Conservation (phyloP, 371 early-diverging fungal genomes). For the Blakeslea trispora region DNA sequence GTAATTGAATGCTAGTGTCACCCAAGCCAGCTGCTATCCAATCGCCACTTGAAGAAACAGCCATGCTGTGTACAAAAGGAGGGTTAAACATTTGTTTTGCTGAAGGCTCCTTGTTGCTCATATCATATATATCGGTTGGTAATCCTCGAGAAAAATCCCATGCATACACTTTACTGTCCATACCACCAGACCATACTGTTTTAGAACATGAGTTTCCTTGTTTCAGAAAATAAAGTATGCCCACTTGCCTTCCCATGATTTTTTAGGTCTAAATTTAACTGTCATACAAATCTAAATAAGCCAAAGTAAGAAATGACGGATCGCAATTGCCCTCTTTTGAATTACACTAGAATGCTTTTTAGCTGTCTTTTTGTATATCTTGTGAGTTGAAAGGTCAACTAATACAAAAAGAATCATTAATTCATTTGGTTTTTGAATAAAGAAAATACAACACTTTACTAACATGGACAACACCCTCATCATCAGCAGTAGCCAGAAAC, state of each 20-base stretch:
- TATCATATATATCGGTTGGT: slow-evolving; percentile 31
- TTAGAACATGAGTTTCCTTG: neutral
- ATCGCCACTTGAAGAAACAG: slow-evolving; percentile 28
- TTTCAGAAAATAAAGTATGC: neutral
- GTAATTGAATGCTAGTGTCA: slow-evolving; percentile 38
- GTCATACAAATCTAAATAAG: slow-evolving; percentile 50
- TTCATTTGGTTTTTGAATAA: no score
- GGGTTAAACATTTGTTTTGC: slow-evolving; percentile 52
- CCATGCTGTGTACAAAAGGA: slow-evolving; percentile 47
- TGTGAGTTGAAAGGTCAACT: slow-evolving; percentile 47
- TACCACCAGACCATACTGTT: slow-evolving; percentile 55
- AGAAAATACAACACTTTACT: no score
- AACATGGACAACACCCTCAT: slow-evolving; percentile 43
- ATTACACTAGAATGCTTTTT: slow-evolving; percentile 45
- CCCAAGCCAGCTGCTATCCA: slow-evolving; percentile 50
- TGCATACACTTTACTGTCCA: slow-evolving; percentile 44
- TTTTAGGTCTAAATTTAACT: slow-evolving; percentile 40
- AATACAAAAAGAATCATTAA: no score
- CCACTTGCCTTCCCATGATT: slow-evolving; percentile 49
- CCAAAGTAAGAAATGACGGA: neutral
- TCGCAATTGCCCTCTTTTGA: neutral
- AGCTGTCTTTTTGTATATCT: slow-evolving; percentile 39
- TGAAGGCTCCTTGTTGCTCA: slow-evolving; percentile 37
- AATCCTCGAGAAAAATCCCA: slow-evolving; percentile 51
- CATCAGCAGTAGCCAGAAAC: slow-evolving; percentile 46